Evolutionary conservation across 176 grass and related monocot species (phyloP), one percentile per base, ranked within the genome.

Genomic region (Avena insularis): DNA sequence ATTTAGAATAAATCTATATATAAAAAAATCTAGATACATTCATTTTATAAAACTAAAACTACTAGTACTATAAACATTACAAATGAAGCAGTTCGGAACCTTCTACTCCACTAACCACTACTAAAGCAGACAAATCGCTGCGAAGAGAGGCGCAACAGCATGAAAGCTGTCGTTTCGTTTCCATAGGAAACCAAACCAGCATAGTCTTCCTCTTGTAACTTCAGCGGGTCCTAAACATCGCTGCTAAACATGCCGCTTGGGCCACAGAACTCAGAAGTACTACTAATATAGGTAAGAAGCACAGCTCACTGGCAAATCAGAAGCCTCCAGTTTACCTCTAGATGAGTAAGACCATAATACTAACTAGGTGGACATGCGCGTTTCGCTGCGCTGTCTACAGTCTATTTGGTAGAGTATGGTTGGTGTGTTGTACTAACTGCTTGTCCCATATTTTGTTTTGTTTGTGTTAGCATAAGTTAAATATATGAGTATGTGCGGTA

Each of bases 161-260:
- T 67, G 16, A 8, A 51, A 20, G 9, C 8, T 51, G 23, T 23
- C 23, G 23, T 23, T 15, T 12, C 21, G 36, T 66, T 65, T 45
- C 60, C 66, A 81, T 19, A 33, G 43, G 60, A 65, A 81, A 65
- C 53, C n/a, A 72, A 78, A 50, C 74, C 23, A 79, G 10, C 15
- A 56, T 27, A 69, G 45, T 60, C 12, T 46, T 19, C 36, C 13
- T 75, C 45, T 81, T 23, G 14, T 73, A 48, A 23, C 27, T 66
- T 54, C 7, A 0, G 57, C 36, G 29, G 82, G 25, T 38, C 55
- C 60, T 43, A 25, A 43, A 46, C 67, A 80, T 16, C 12, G 64
- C n/a, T 62, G 35, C 36, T 60, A 79, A 80, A 64, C 21, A 17
- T 64, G 13, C 40, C 58, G n/a, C 20, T 47, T 16, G 13, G 31